These are phyloP conservation scores for Collybia sp. DNA, from an alignment of 768 basidiomycete species.

Conservation along the genomic window DNA sequence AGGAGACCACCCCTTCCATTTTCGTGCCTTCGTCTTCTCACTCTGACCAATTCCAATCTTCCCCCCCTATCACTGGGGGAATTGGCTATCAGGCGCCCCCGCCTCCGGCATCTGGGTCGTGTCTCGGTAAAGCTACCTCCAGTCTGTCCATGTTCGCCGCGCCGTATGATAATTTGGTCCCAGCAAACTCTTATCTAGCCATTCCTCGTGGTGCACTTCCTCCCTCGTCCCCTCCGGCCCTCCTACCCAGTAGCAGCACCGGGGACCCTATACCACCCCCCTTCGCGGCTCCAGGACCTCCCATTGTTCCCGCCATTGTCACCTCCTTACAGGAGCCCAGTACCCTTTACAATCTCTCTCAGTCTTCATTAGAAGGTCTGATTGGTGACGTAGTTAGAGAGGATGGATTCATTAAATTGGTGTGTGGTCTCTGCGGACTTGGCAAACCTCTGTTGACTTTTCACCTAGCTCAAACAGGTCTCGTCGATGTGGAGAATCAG, in stretches of 20 bases:
- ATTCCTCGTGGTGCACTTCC: too few relatives aligned
- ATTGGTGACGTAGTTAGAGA: conserved; percentile 63
- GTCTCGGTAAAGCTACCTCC: too few relatives aligned
- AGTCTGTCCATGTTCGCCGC: too few relatives aligned
- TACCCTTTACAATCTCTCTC: conserved; percentile 50
- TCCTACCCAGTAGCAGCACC: not conserved
- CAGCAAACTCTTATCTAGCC: too few relatives aligned
- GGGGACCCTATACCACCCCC: conserved; percentile 16
- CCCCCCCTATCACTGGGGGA: too few relatives aligned
- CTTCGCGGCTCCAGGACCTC: not conserved
- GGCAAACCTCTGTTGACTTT: not conserved
- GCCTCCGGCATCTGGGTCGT: too few relatives aligned
- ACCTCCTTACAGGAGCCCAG: conserved; percentile 38
- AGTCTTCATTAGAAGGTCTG: conserved; percentile 46
- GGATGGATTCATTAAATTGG: conserved; percentile 76
- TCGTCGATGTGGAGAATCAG: conserved; percentile 51
- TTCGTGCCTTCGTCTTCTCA: too few relatives aligned
- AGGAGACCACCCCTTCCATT: too few relatives aligned
- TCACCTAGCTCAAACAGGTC: conserved; percentile 45
- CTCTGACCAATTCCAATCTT: too few relatives aligned
- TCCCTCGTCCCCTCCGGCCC: too few relatives aligned
- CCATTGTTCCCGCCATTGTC: conserved; percentile 17
- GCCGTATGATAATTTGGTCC: too few relatives aligned
- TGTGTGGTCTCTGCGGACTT: conserved; percentile 16
- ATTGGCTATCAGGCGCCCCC: too few relatives aligned